phyloP scores from a whole-genome alignment of 768 basidiomycete species.

The Amanita jacksonii region DNA sequence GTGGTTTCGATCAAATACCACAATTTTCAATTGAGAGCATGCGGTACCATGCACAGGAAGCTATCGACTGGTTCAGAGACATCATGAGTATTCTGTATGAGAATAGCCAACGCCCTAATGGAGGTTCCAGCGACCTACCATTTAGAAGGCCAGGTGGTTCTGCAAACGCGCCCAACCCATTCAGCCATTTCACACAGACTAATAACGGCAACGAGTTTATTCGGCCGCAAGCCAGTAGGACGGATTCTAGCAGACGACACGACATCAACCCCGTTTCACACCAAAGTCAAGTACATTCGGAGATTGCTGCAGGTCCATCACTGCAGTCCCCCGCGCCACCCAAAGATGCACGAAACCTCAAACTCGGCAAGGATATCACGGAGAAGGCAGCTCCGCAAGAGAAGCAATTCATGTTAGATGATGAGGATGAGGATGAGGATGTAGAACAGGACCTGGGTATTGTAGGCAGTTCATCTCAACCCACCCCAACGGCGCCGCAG shows the following conservation, averaged over 20 bases:
- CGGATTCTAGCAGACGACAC: not conserved
- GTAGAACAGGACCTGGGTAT: conserved; percentile 15
- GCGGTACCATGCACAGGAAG: conserved; percentile 37
- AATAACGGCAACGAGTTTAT: conserved; percentile 10
- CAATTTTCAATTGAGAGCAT: conserved; percentile 46
- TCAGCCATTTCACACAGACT: conserved; percentile 12
- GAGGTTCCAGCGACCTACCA: conserved; percentile 12
- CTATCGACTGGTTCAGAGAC: conserved; percentile 34
- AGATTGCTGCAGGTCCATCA: conserved; percentile 6
- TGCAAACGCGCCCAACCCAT: conserved; percentile 8
- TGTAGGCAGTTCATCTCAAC: not conserved
- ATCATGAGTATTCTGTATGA: conserved; percentile 18
- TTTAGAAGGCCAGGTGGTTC: conserved; percentile 9
- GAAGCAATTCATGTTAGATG: conserved; percentile 27
- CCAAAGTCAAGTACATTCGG: conserved; percentile 24
- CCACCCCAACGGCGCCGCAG: not conserved
- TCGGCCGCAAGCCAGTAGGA: conserved; percentile 9
- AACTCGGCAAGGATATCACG: conserved; percentile 8
- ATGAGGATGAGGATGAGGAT: conserved; percentile 22
- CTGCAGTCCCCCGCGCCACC: conserved; percentile 6
- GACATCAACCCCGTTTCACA: conserved; percentile 36
- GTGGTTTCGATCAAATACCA: conserved; percentile 68
- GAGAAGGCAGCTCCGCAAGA: conserved; percentile 19
- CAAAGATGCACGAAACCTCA: conserved; percentile 10
- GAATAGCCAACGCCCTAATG: conserved; percentile 14